Conservation (phyloP, 768 basidiomycete genomes). For the Candolleomyces aberdarensis region DNA sequence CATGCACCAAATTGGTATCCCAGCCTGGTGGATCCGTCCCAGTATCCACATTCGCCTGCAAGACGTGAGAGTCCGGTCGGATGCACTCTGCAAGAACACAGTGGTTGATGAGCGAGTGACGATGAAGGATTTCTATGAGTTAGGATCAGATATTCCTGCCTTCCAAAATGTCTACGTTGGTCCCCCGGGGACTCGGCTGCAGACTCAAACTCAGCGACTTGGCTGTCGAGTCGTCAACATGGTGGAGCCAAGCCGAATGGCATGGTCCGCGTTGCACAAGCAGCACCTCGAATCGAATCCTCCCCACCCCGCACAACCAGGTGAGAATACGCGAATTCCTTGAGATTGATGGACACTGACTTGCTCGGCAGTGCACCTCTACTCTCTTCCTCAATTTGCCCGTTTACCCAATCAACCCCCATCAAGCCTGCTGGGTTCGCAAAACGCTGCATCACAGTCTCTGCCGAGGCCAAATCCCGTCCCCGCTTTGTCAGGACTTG, state of each 20-base stretch:
- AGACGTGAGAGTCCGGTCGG: background rate
- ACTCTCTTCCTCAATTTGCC: no score
- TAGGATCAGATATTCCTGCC: background rate
- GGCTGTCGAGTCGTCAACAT: background rate
- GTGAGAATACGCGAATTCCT: no score
- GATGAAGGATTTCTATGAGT: background rate
- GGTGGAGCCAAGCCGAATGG: background rate
- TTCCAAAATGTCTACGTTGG: background rate
- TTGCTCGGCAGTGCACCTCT: no score
- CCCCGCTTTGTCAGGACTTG: no score
- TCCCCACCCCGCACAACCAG: no score
- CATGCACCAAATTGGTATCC: background rate
- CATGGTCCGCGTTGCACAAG: background rate
- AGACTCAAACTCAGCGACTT: background rate
- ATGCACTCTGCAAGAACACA: background rate
- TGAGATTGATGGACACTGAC: no score
- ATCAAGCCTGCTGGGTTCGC: no score
- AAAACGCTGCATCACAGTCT: no score
- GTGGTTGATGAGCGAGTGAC: background rate
- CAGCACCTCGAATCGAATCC: no score
- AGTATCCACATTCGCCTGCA: background rate
- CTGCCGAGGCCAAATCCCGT: no score
- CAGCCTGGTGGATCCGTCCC: background rate
- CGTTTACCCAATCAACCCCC: no score
- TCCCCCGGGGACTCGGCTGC: background rate